Evolutionary conservation across 306 rosid species (phyloP).

Genomic region (Citrullus mucosospermus): DNA sequence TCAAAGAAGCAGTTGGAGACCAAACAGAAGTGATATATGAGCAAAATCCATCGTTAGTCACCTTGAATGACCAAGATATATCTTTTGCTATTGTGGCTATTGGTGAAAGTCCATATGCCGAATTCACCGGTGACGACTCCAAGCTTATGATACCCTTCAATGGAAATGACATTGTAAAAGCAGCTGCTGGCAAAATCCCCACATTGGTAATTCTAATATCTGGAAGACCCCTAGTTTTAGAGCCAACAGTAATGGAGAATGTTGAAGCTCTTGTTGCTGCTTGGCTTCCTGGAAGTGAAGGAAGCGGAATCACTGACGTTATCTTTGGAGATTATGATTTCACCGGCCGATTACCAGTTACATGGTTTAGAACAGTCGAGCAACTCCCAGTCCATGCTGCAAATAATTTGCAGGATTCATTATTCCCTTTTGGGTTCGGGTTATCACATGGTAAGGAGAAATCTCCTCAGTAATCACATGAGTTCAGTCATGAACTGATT

Average conservation of each 20-base stretch:
- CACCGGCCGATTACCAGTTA: constrained; percentile 55
- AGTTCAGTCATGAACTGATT: background rate
- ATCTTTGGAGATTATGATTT: constrained; percentile 65
- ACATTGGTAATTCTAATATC: constrained; percentile 68
- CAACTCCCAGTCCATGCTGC: constrained; percentile 27
- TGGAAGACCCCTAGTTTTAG: constrained; percentile 67
- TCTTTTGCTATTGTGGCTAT: constrained; percentile 65
- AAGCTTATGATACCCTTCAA: constrained; percentile 42
- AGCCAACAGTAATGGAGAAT: constrained; percentile 48
- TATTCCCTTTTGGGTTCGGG: constrained; percentile 73
- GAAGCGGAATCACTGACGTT: constrained; percentile 62
- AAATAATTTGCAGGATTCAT: constrained; percentile 31
- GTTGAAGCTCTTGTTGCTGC: constrained; percentile 66
- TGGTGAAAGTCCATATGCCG: constrained; percentile 78
- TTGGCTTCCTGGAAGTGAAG: constrained; percentile 94
- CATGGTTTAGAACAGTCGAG: constrained; percentile 54
- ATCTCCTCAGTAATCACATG: background rate
- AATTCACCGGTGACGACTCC: constrained; percentile 46
- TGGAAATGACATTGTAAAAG: constrained; percentile 42
- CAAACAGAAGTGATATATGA: constrained; percentile 49
- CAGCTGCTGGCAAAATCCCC: constrained; percentile 53
- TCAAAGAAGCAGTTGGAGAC: constrained; percentile 45
- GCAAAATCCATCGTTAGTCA: constrained; percentile 33
- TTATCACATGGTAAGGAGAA: constrained; percentile 5
- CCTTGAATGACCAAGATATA: constrained; percentile 35